A percentile compares a stretch with the other conserved stretches of the same genome.
Evolutionary conservation across 139 green algal genomes (phyloP).

Genomic region (Picochlorum sp.): DNA sequence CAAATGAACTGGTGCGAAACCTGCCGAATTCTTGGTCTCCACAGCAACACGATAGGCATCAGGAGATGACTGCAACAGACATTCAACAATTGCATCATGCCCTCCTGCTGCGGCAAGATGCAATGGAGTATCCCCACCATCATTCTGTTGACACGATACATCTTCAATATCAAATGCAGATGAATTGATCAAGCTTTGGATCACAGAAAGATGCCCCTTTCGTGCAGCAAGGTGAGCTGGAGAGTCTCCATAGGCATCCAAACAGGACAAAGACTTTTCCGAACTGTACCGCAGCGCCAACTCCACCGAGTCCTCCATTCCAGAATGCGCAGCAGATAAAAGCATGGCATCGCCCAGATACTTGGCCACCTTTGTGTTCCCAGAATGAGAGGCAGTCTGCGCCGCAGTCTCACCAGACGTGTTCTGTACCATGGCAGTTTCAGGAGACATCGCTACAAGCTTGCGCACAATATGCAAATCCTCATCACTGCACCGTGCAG

Average conservation of each 20-base stretch:
- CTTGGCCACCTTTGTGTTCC: no score
- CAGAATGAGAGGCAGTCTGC: no score
- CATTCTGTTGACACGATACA: not conserved
- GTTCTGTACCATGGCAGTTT: no score
- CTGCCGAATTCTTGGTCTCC: not conserved
- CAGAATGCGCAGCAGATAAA: not conserved
- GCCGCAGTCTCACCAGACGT: no score
- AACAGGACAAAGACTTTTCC: not conserved
- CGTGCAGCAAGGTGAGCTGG: slow-evolving; percentile 1
- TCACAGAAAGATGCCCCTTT: not conserved
- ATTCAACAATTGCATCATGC: not conserved
- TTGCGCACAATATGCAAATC: not conserved
- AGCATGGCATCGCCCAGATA: not conserved
- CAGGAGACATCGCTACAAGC: no score
- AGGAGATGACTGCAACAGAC: not conserved
- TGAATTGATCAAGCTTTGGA: not conserved
- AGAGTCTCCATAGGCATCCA: slow-evolving; percentile 2
- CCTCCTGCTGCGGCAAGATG: slow-evolving; percentile 6
- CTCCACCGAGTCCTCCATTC: not conserved
- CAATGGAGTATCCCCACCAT: slow-evolving; percentile 1
- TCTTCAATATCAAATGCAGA: not conserved
- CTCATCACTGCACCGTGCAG: not conserved
- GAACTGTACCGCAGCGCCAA: not conserved
- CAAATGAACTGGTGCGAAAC: not conserved
- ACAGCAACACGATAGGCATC: not conserved